These are phyloP conservation scores for Trichoderma reesei DNA, from an alignment of 495 filamentous ascomycete genomes.

Conservation along the genomic window DNA sequence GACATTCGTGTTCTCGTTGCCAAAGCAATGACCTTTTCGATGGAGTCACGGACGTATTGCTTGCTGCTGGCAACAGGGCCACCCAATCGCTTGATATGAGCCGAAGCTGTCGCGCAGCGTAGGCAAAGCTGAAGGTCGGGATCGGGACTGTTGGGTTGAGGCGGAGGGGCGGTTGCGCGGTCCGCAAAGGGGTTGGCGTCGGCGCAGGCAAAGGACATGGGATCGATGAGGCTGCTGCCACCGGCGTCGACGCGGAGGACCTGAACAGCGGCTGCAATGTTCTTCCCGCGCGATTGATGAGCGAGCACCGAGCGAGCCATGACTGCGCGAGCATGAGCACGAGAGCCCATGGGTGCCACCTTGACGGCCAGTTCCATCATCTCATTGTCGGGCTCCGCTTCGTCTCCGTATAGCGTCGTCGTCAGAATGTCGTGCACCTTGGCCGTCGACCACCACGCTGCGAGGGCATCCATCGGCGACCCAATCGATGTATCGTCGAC, in stretches of 20 bases:
- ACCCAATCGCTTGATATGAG: constrained; percentile 48
- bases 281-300: constrained; percentile 40
- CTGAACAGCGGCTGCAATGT: constrained; percentile 46
- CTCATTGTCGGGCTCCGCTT: constrained; percentile 24
- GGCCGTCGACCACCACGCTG: constrained; percentile 80
- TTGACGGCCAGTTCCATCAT: constrained; percentile 49
- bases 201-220: background rate
- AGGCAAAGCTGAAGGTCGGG: constrained; percentile 63
- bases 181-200: constrained; percentile 1
- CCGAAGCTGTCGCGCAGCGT: constrained; percentile 70
- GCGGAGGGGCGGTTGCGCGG: constrained; percentile 19
- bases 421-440: constrained; percentile 62
- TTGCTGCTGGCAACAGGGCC: constrained; percentile 23
- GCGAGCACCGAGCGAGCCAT: constrained; percentile 56
- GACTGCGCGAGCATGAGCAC: constrained; percentile 65
- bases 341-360: constrained; percentile 70
- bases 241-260: constrained; percentile 37
- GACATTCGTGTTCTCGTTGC: constrained; percentile 41
- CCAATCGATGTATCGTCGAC: constrained; percentile 80
- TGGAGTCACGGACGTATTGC: background rate
- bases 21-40: background rate
- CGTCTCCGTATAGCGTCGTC: constrained; percentile 32
- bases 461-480: constrained; percentile 79
- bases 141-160: constrained; percentile 23
- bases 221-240: background rate